Evolutionary conservation across 495 filamentous ascomycete genomes (phyloP), one percentile per base, ranked within the genome.

Genomic region (Paragyromitra xinjiangensis): DNA sequence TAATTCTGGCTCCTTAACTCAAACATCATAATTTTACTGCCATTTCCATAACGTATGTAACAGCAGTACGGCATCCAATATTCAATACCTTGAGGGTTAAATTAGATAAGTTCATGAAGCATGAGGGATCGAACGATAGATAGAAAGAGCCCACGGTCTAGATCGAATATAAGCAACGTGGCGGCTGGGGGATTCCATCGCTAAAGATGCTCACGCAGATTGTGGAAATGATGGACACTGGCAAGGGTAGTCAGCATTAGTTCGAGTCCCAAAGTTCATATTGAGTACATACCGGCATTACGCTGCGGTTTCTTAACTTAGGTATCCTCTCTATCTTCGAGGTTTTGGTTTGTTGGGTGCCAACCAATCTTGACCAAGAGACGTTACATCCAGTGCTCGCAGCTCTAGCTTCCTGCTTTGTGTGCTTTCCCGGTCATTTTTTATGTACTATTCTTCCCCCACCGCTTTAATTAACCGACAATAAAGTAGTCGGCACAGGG

Each of bases 401-500:
- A 75, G 65, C 24, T 70, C 39, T 70, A 53, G 26, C 24, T 53
- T 72, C 58, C 58, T 64, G 56, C 56, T 37, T 63, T 51, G 68
- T 69, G 45, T 9, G 16, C 44, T 69, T 71, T 65, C 73, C 68
- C 48, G 59, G 67, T 76, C 58, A 44, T 64, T 70, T 70, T 37
- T 51, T 62, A 37, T 76, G 39, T 56, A 56, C 39, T 53, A 71
- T 65, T 42, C 45, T 71, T 64, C 59, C 48, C 69, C 73, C 68
- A 72, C 73, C 67, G 68, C 58, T 42, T 76, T 59, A 72, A 71
- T 76, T 76, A 76, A 71, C 67, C 73, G 73, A 76, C 51, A 42
- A 59, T 76, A 76, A 58, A 71, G 62, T 72, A 45, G 39, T 64
- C 40, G 39, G 50, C 50, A 7, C 73, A 71, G 50, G 73, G 66